Evolutionary conservation across 352 stramenopile genomes (phyloP).

Genomic region (Thraustochytrium striatum): DNA sequence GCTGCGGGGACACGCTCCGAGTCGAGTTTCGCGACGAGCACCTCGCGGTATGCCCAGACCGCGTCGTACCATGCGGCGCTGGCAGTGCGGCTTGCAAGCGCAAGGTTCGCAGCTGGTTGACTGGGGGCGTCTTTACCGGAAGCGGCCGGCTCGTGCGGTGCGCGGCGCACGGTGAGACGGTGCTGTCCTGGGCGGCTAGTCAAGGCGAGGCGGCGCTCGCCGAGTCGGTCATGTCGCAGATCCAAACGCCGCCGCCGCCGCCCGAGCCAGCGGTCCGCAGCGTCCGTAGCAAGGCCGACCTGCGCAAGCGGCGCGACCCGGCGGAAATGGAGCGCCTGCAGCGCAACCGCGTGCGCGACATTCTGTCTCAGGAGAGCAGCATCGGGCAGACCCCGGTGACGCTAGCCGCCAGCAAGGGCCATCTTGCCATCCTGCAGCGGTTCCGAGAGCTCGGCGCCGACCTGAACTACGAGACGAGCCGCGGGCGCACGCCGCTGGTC

Average conservation of each 20-base stretch:
- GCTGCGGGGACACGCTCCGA: conserved; percentile 49
- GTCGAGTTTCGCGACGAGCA: conserved; percentile 48
- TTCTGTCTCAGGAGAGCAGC: conserved; percentile 54
- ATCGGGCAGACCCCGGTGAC: conserved; percentile 52
- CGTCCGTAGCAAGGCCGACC: not conserved
- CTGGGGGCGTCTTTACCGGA: conserved; percentile 34
- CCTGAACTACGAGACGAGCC: conserved; percentile 53
- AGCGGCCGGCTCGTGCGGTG: conserved; percentile 49
- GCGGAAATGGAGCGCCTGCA: not conserved
- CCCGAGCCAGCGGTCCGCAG: not conserved
- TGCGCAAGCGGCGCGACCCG: not conserved
- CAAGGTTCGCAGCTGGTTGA: conserved; percentile 46
- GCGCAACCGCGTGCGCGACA: conserved; percentile 24
- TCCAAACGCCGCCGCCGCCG: conserved; percentile 19
- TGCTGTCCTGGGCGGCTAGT: conserved; percentile 38
- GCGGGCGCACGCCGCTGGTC: conserved; percentile 53
- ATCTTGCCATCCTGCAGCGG: conserved; percentile 50
- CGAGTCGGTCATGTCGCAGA: conserved; percentile 41
- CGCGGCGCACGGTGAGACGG: conserved; percentile 51
- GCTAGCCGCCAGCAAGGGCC: conserved; percentile 43
- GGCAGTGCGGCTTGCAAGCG: conserved; percentile 45
- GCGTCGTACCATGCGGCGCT: conserved; percentile 41
- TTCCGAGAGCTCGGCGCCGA: not conserved
- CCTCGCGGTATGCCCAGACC: conserved; percentile 28
- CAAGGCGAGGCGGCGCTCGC: conserved; percentile 43